Evolutionary conservation across 306 rosid species (phyloP), one percentile per base, ranked within the genome.

Genomic region (barrel medic (Medicago truncatula)): DNA sequence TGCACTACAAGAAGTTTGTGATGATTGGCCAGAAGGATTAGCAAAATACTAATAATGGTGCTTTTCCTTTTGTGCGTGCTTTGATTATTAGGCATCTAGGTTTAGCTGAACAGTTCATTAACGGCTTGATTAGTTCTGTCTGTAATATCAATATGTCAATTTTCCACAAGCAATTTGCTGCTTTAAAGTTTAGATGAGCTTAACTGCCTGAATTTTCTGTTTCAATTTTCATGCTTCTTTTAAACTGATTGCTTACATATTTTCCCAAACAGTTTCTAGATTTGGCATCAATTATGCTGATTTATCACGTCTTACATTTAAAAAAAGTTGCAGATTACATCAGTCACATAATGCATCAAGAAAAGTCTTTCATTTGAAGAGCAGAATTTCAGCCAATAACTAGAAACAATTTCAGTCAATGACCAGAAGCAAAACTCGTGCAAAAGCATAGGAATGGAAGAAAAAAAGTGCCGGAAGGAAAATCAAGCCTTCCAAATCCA

Each of bases 1-100:
- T 47, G 57, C 66, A 50, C 36, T 20, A 18, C 9, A 47, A 77
- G 81, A 49, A 63, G 9, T 63, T 62, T 9, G 23, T 71, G 20
- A 71, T 53, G 58, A 52, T 6, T 63, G 25, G 53, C 65, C 49
- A 66, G 13, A 23, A 23, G 23, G 16, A 28, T 62, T 16, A 54
- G 25, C 10, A 14, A 63, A 70, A 71, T 62, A n/a, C 52, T 3
- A 61, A 61, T 5, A 25, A 14, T 56, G 34, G 13, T 21, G 34
- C 36, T 11, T 21, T 10, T 20, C 15, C 15, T 11, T 2, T 7
- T 57, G 16, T 57, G 34, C 23, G n/a, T 17, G 8, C 1, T 58
- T 58, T 58, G 64, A 23, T 58, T 54, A 7, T 21, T 58, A 58
- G 8, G 16, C 64, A 58, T 58, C 0, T 21, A 11, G 36, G 63